Base-by-base conservation (phyloP, 805 yeast genomes). In the Kurtzmaniella cleridarum region DNA sequence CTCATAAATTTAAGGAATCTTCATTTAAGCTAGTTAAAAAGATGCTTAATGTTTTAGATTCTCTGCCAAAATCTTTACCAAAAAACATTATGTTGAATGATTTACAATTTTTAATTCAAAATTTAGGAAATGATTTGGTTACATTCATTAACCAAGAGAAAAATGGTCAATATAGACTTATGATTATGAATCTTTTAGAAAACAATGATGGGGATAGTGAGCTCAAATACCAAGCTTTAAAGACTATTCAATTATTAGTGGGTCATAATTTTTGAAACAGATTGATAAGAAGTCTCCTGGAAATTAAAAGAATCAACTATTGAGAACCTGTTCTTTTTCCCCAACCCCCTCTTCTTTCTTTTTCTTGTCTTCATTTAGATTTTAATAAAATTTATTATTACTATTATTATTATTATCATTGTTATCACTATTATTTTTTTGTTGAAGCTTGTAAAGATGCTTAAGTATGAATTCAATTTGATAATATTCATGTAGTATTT, bases 191-290 rank as follows among this genome's bases (percentile, higher is more conserved):
- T 44, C 71, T 89, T 46, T 80, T 93, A 79, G 74, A 66, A 20
- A 57, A 60, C 42, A 79, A 77, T 53, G 78, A 81, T 41, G 76
- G 81, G 31, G 90, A 89, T 59, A 75, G 90, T 16, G 93, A 87
- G 56, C 90, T 93, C 48, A 86, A 91, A 58, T 93, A 84, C 58
- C 96, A 91, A 68, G 98, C 98, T 2, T 75, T 93, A 55, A 87
- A 86, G 60, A 89, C 97, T 3, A 87, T 96, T n/a, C 98, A 93
- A 68, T 76, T 82, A 41, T 78, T 93, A 52, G 95, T 93, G 39
- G 88, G 96, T 3, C 88, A 87, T 54, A 73, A 83, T n/a, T 76
- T 83, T 49, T 74, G 66, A 39, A n/a, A n/a, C 38, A 32, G 16
- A 27, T 16, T 35, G 11, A 13, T 27, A 17, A 16, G n/a, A 31